Conservation (phyloP, 805 yeast species). For the Zygotorulaspora florentina region DNA sequence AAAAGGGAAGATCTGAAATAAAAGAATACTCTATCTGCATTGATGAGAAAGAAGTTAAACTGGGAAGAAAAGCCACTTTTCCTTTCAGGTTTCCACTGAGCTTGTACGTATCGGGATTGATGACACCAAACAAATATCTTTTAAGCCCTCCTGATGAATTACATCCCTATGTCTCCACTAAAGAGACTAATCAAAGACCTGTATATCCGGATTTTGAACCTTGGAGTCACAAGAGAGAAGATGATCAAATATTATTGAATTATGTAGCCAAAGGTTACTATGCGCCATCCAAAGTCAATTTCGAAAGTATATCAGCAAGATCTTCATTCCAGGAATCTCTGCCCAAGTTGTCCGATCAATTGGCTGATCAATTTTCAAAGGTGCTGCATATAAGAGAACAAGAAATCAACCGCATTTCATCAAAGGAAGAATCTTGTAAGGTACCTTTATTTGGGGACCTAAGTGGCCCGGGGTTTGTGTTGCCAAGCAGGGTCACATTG, state of each 20-base stretch:
- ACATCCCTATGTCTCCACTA: constrained; percentile 25
- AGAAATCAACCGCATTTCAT: constrained; percentile 29
- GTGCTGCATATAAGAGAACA: constrained; percentile 31
- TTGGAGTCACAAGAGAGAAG: constrained; percentile 32
- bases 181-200: constrained; percentile 8
- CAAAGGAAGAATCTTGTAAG: constrained; percentile 9
- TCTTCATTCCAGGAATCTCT: constrained; percentile 34
- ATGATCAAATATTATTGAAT: constrained; percentile 30
- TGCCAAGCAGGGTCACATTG: constrained; percentile 63
- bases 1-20: no score
- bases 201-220: constrained; percentile 36
- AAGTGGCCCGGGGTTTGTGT: constrained; percentile 31
- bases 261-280: constrained; percentile 35
- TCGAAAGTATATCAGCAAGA: constrained; percentile 37
- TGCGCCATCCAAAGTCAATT: constrained; percentile 32
- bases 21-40: no score
- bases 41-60: no score
- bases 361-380: constrained; percentile 30
- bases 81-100: not conserved
- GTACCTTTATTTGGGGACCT: constrained; percentile 17
- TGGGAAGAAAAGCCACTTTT: no score
- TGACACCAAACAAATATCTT: constrained; percentile 29
- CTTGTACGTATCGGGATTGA: not conserved
- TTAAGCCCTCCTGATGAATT: constrained; percentile 34
- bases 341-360: constrained; percentile 28